Base-by-base conservation (phyloP, 1,139 yeast species). In the Hyphopichia pseudoburtonii region DNA sequence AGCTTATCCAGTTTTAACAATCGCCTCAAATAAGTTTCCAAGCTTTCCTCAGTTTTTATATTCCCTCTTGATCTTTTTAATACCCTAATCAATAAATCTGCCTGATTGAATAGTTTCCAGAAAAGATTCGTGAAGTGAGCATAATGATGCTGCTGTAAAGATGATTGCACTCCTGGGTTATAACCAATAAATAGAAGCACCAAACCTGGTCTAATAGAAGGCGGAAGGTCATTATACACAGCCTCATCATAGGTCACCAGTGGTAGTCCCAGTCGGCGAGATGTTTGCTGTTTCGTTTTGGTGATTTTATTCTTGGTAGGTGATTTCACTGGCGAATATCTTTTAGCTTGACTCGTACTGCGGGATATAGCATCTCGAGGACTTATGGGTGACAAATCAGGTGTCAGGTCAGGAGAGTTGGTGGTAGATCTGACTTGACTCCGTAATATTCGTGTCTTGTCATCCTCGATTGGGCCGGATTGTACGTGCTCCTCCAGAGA, bases 141-240 rank as follows among this genome's bases (percentile, higher is more conserved):
- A 53, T 82, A 85, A 51, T 83, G 81, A 52, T 84, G 92, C 33
- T 86, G 89, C 10, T 66, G 60, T 19, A 63, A 50, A 0, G 88
- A 78, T 0, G 92, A 82, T 50, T 72, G 73, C 3, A 80, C 60
- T 2, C 92, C 88, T 0, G 95, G 95, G 48, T 85, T 85, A 62
- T 72, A 83, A 1, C 95, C 95, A 2, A 85, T 70, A 47, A 85
- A 84, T 3, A 85, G 65, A 3, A 83, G 66, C 45, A 39, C 57
- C 50, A 45, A 63, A 50, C 48, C 48, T 28, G 30, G 62, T 43
- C 38, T 62, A 36, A 54, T 62, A 53, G 61, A 64, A 16, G 66
- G 81, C 29, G 47, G 61, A 36, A 74, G 51, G 34, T 67, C 72
- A 21, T 50, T 34, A 28, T 41, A 40, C 17, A 37, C 35, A 8